These are phyloP conservation scores for Colletotrichum somersetense DNA, from an alignment of 2,329 filamentous ascomycete species.

Conservation along the genomic window DNA sequence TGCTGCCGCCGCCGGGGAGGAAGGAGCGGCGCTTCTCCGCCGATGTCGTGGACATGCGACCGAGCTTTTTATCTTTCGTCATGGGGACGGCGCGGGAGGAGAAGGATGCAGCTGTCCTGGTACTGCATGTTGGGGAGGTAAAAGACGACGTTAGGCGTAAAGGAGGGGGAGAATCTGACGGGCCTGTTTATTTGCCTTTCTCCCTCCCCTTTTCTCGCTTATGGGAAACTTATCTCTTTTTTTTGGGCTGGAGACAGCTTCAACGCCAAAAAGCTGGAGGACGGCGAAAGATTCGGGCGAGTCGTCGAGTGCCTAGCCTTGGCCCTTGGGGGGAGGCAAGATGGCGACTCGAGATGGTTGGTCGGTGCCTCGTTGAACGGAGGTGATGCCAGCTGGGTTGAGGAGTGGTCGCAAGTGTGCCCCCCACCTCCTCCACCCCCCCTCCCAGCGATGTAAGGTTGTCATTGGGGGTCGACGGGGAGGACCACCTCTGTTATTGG, in stretches of 20 bases:
- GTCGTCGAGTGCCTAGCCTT: conserved; percentile 20
- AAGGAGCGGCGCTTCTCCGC: conserved; percentile 61
- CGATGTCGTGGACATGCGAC: conserved; percentile 45
- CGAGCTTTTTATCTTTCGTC: conserved; percentile 44
- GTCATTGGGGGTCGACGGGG: conserved; percentile 9
- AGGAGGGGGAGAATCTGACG: conserved; percentile 12
- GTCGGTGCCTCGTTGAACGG: background rate
- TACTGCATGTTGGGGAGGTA: conserved; percentile 40
- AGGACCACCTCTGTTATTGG: conserved; percentile 5
- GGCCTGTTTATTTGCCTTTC: background rate
- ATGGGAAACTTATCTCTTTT: background rate
- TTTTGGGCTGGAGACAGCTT: conserved; percentile 6
- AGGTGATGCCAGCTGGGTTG: conserved; percentile 2
- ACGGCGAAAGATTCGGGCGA: background rate
- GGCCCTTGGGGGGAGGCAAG: conserved; percentile 1
- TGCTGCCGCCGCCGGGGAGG: conserved; percentile 38
- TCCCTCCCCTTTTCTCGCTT: conserved; percentile 22
- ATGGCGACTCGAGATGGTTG: conserved; percentile 4
- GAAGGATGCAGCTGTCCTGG: conserved; percentile 21
- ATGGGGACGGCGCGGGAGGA: conserved; percentile 36
- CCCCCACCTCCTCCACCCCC: background rate
- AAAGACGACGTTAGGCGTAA: conserved; percentile 6
- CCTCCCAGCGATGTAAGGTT: background rate
- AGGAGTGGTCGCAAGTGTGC: conserved; percentile 7
- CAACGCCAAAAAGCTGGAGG: background rate